Conservation (phyloP, 163 green algal species). For the Volvox carteri region DNA sequence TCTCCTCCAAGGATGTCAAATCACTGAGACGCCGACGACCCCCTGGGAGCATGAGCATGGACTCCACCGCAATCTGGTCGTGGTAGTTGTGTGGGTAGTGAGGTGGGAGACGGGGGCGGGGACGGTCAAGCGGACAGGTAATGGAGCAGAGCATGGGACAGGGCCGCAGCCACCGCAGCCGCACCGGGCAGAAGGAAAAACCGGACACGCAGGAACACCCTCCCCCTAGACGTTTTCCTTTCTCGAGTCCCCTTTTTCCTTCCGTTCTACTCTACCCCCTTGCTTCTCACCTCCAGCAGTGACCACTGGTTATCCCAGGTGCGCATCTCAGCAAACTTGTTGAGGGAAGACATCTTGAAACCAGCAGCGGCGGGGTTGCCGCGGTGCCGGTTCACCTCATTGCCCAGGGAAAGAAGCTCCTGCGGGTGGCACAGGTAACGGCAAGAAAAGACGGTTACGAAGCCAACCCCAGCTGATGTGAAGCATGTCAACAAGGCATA, state of each 20-base stretch:
- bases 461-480: no score
- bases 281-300: constrained; percentile 46
- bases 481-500: no score
- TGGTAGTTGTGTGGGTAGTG: no score
- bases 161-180: no score
- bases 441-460: background rate
- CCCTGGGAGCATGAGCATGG: constrained; percentile 25
- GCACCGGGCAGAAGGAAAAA: no score
- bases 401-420: constrained; percentile 51
- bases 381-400: constrained; percentile 49
- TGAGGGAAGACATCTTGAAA: constrained; percentile 34
- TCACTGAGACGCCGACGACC: constrained; percentile 32
- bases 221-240: no score
- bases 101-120: no score
- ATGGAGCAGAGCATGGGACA: no score
- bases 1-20: constrained; percentile 23
- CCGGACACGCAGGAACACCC: no score
- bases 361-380: background rate
- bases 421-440: background rate
- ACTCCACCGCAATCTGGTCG: constrained; percentile 47
- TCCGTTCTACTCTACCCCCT: no score
- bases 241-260: no score
- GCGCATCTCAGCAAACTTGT: constrained; percentile 31
- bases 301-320: constrained; percentile 37
- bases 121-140: no score